Conservation (phyloP, 139 green algal species). For the Gonium pectorale region DNA sequence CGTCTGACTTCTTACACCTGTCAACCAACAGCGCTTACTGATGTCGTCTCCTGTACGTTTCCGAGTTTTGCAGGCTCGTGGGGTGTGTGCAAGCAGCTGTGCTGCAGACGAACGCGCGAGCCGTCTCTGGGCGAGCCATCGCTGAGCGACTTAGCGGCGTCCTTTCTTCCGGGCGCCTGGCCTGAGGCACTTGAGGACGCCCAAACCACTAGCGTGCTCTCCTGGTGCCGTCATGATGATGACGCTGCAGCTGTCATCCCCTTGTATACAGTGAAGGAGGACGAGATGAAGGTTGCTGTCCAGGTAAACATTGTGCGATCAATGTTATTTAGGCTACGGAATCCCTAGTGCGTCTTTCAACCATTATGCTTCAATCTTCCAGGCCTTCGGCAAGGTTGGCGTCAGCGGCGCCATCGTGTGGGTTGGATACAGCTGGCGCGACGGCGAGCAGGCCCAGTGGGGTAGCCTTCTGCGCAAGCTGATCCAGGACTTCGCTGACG, state of each 20-base stretch:
- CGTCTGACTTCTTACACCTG: not conserved
- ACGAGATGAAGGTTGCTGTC: not conserved
- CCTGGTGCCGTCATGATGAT: not conserved
- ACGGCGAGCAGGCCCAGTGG: not conserved
- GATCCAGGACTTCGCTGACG: not conserved
- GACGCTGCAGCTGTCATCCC: not conserved
- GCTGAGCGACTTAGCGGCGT: not conserved
- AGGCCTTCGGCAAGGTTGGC: not conserved
- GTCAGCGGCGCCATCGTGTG: not conserved
- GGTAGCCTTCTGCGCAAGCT: not conserved
- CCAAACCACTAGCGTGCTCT: not conserved
- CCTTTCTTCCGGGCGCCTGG: not conserved
- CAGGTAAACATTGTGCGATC: not conserved
- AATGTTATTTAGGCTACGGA: not conserved
- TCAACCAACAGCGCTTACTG: not conserved
- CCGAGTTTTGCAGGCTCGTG: not conserved
- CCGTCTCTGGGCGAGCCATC: not conserved
- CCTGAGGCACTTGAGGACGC: constrained; percentile 3
- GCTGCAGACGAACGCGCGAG: no score
- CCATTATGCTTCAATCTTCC: not conserved
- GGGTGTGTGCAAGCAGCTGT: not conserved
- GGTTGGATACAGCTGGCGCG: not conserved
- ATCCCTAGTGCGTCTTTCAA: not conserved
- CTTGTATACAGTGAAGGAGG: not conserved
- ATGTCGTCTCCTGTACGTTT: not conserved